A percentile compares a stretch with the other conserved stretches of the same genome.
These are phyloP conservation scores for Apiotrichum brassicae DNA, from an alignment of 1,284 basidiomycete species.

Conservation along the genomic window DNA sequence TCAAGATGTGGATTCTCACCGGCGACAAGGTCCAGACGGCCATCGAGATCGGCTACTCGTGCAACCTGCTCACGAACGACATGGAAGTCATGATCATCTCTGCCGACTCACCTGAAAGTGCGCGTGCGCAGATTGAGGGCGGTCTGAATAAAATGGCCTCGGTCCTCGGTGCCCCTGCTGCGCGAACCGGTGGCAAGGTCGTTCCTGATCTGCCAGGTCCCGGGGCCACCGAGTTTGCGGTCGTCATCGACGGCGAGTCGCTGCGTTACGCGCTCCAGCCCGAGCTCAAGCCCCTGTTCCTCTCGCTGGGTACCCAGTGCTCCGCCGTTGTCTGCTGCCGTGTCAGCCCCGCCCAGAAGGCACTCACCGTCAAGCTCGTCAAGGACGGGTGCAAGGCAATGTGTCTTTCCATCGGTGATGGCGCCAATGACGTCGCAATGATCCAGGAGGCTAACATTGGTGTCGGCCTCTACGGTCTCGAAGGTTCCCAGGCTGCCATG, in stretches of 20 bases:
- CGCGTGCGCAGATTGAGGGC: conserved; percentile 81
- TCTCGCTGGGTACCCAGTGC: conserved; percentile 89
- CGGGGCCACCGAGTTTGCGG: conserved; percentile 60
- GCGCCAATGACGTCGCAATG: conserved; percentile 50
- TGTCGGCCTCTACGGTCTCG: conserved; percentile 86
- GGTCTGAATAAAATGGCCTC: conserved; percentile 92
- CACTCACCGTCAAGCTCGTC: conserved; percentile 78
- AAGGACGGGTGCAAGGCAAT: conserved; percentile 93
- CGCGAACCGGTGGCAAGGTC: not conserved
- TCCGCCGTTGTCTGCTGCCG: conserved; percentile 96
- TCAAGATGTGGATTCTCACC: conserved; percentile 76
- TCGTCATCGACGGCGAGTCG: conserved; percentile 95
- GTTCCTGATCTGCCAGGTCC: conserved; percentile 3
- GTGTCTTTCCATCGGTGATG: conserved; percentile 95
- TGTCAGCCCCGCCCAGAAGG: conserved; percentile 94
- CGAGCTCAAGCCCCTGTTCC: conserved; percentile 75
- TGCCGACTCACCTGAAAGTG: conserved; percentile 66
- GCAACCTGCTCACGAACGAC: conserved; percentile 81
- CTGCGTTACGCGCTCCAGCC: conserved; percentile 72
- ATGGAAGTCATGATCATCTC: conserved; percentile 95
- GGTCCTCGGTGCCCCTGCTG: conserved; percentile 51
- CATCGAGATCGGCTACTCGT: conserved; percentile 91
- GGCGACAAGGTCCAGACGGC: conserved; percentile 97
- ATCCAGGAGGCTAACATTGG: conserved; percentile 98
- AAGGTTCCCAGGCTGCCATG: conserved; percentile 98